Percentiles rank a stretch among this genome's conserved stretches.
These are phyloP conservation scores for Metschnikowia proteae DNA, from an alignment of 805 yeast species.

Conservation along the genomic window DNA sequence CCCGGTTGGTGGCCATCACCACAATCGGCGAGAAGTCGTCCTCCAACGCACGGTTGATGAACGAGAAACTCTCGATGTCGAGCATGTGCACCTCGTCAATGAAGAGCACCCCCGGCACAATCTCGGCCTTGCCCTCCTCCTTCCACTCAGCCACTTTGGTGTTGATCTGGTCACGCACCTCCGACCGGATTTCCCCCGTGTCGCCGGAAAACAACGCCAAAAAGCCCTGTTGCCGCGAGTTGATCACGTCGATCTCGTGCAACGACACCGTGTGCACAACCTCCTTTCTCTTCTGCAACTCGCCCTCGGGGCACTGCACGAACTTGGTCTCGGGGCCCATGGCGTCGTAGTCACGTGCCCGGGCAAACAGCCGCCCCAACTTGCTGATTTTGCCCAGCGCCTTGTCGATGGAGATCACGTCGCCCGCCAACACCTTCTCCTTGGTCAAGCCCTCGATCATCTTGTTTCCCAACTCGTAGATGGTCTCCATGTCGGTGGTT, in stretches of 20 bases:
- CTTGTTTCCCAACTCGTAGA: constrained; percentile 89
- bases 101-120: constrained; percentile 94
- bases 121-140: constrained; percentile 98
- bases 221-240: constrained; percentile 96
- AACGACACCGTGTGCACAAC: constrained; percentile 97
- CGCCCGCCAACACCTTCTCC: constrained; percentile 96
- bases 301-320: constrained; percentile 98
- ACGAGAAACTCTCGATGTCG: constrained; percentile 94
- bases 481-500: constrained; percentile 98
- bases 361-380: constrained; percentile 91
- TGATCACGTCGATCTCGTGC: constrained; percentile 96
- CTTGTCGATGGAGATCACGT: constrained; percentile 91
- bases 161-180: constrained; percentile 94
- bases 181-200: constrained; percentile 95
- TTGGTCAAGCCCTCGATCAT: constrained; percentile 92
- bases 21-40: constrained; percentile 96
- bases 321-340: constrained; percentile 98
- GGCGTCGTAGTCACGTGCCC: constrained; percentile 97
- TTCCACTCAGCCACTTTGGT: constrained; percentile 97
- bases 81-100: constrained; percentile 99
- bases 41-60: constrained; percentile 92
- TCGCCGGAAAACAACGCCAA: constrained; percentile 93
- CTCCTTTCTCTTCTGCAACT: constrained; percentile 90
- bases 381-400: constrained; percentile 92
- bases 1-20: constrained; percentile 95